These are phyloP conservation scores for Candolleomyces efflorescens DNA, from an alignment of 768 basidiomycete species.

Conservation along the genomic window DNA sequence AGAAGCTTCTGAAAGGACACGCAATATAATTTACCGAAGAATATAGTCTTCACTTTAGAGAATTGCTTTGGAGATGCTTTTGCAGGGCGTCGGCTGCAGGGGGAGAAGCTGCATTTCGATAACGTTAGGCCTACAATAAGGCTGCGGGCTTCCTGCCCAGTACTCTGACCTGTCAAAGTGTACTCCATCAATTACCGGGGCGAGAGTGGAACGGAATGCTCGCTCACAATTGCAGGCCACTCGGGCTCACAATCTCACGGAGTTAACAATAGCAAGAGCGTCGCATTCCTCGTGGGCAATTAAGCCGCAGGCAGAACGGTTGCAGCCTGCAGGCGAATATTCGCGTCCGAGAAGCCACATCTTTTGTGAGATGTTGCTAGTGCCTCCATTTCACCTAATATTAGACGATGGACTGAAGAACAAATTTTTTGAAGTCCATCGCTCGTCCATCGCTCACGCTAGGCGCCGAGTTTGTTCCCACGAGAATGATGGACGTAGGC, in stretches of 20 bases:
- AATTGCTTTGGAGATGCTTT: too few relatives aligned
- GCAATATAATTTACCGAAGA: too few relatives aligned
- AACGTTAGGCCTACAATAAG: background rate
- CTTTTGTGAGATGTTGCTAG: too few relatives aligned
- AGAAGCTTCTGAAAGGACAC: background rate
- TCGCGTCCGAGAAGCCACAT: too few relatives aligned
- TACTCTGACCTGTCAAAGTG: background rate
- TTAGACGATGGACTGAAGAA: too few relatives aligned
- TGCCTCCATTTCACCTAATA: too few relatives aligned
- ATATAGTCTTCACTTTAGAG: too few relatives aligned
- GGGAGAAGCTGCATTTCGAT: background rate
- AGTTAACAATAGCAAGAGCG: background rate
- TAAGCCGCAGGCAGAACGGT: slow-evolving; percentile 10
- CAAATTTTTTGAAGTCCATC: too few relatives aligned
- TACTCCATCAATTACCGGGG: background rate
- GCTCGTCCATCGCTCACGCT: too few relatives aligned
- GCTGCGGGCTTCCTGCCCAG: background rate
- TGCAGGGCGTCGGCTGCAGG: too few relatives aligned
- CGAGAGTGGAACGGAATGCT: background rate
- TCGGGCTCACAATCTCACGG: background rate
- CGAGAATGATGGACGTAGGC: background rate
- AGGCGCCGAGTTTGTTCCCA: background rate
- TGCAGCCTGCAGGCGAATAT: too few relatives aligned
- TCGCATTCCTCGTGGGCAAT: background rate
- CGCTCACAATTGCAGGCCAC: background rate